Evolutionary conservation across 345 rosid species (phyloP).

Genomic region (Rhizophora apiculata): DNA sequence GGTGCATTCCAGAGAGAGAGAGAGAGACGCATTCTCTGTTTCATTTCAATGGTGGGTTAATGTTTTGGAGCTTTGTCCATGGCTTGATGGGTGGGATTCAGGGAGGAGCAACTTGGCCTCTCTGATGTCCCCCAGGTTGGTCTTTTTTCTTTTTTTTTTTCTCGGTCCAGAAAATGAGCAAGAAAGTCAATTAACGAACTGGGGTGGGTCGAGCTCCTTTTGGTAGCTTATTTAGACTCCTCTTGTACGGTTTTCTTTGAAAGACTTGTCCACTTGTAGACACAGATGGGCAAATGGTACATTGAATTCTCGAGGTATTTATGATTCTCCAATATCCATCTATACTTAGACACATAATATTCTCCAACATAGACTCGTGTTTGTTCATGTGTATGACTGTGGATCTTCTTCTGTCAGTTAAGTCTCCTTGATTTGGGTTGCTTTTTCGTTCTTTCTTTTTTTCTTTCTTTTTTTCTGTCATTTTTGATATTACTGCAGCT

Average conservation of each 20-base stretch:
- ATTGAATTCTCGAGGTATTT: not conserved
- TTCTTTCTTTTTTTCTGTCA: too few relatives aligned
- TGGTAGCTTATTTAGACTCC: too few relatives aligned
- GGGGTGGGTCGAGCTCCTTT: not conserved
- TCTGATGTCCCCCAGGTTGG: constrained; percentile 42
- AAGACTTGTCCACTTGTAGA: constrained; percentile 11
- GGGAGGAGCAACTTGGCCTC: constrained; percentile 44
- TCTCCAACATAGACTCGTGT: not conserved
- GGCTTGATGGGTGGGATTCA: constrained; percentile 55
- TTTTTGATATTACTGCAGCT: too few relatives aligned
- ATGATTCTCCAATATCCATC: not conserved
- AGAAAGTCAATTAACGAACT: constrained; percentile 10
- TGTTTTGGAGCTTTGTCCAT: constrained; percentile 52
- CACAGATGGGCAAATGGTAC: constrained; percentile 37
- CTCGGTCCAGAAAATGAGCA: constrained; percentile 19
- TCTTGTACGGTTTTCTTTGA: constrained; percentile 14
- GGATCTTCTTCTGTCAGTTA: too few relatives aligned
- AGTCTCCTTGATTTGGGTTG: too few relatives aligned
- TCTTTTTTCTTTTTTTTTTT: not conserved
- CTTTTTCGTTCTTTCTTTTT: too few relatives aligned
- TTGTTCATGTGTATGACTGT: too few relatives aligned
- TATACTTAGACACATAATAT: not conserved
- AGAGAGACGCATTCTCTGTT: not conserved
- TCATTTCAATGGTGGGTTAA: constrained; percentile 15
- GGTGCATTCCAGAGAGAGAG: not conserved